Evolutionary conservation across 805 yeast genomes (phyloP).

Genomic region (Candida alai): DNA sequence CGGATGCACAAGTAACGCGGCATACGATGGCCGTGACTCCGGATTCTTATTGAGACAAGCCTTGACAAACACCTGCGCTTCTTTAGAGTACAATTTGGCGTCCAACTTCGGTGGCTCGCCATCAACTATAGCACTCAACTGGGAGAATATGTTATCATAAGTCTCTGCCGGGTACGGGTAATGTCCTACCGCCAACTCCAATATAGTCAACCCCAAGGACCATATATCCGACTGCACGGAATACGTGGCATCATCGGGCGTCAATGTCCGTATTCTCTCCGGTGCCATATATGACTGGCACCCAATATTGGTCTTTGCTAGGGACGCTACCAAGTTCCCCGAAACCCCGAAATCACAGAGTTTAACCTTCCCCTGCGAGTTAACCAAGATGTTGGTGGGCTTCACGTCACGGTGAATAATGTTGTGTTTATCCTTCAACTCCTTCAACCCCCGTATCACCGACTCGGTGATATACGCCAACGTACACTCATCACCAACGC

Average conservation of each 20-base stretch:
- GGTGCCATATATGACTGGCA: slow-evolving; percentile 99
- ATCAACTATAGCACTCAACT: slow-evolving; percentile 93
- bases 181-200: slow-evolving; percentile 85
- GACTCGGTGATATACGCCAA: slow-evolving; percentile 76
- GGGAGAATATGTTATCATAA: slow-evolving; percentile 84
- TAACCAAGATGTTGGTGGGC: slow-evolving; percentile 88
- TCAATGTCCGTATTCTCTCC: slow-evolving; percentile 76
- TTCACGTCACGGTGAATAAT: slow-evolving; percentile 96
- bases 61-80: slow-evolving; percentile 78
- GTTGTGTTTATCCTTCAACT: slow-evolving; percentile 83
- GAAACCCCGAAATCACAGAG: slow-evolving; percentile 95
- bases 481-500: slow-evolving; percentile 65
- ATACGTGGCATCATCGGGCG: slow-evolving; percentile 75
- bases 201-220: slow-evolving; percentile 86
- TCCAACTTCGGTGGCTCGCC: slow-evolving; percentile 91
- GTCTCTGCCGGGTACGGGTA: slow-evolving; percentile 98
- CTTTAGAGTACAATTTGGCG: slow-evolving; percentile 54
- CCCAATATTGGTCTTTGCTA: slow-evolving; percentile 94
- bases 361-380: slow-evolving; percentile 80
- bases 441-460: slow-evolving; percentile 76
- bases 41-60: slow-evolving; percentile 80
- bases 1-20: slow-evolving; percentile 70
- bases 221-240: slow-evolving; percentile 94
- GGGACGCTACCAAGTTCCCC: slow-evolving; percentile 90
- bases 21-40: slow-evolving; percentile 74